Evolutionary conservation across 2,329 filamentous ascomycete species (phyloP).

Genomic region (Colletotrichum viniferum): DNA sequence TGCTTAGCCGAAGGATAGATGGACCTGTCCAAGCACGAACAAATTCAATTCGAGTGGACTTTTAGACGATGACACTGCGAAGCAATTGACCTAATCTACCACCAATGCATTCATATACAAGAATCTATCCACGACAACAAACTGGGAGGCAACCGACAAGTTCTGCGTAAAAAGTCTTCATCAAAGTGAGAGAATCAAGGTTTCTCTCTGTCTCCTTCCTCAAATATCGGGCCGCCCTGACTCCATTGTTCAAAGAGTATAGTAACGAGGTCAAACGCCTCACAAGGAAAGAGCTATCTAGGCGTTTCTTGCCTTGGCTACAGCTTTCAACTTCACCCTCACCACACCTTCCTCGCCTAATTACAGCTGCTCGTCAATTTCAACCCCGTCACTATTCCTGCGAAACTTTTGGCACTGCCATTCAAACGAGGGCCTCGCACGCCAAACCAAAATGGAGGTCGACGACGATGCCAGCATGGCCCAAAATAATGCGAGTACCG

Average conservation of each 20-base stretch:
- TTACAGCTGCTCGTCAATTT: not conserved
- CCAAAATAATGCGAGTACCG: not conserved
- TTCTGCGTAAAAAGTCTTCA: not conserved
- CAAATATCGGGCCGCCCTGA: not conserved
- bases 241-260: not conserved
- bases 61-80: no score
- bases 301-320: not conserved
- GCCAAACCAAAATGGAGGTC: not conserved
- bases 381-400: not conserved
- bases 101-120: no score
- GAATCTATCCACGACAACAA: no score
- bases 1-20: no score
- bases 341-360: not conserved
- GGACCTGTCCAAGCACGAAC: no score
- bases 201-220: not conserved
- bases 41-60: rapidly evolving
- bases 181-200: not conserved
- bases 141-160: rapidly evolving
- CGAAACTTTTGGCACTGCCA: not conserved
- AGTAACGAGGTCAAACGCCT: not conserved
- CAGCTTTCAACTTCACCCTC: not conserved
- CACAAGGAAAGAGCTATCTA: not conserved
- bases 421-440: not conserved
- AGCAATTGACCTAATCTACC: no score
- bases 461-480: not conserved